Base-by-base conservation (phyloP, 2,329 filamentous ascomycete species). In the Colletotrichum viniferum region DNA sequence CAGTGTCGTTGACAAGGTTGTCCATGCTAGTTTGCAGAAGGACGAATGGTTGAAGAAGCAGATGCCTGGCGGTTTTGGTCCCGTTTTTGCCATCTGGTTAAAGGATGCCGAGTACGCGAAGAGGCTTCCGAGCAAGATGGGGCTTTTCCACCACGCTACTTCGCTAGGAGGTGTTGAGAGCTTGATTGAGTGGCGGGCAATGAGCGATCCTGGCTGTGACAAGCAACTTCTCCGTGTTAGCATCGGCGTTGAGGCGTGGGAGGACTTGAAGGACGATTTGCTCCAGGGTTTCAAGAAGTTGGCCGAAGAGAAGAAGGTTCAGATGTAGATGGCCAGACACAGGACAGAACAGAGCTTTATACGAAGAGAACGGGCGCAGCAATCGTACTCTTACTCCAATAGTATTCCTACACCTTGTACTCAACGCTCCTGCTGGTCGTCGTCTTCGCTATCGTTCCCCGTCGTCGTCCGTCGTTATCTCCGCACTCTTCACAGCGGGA, bases 161-260 rank as follows among this genome's bases (percentile, higher is more conserved):
- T 97, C 95, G 83, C 85, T 98, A 32, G 97, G 97, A 4, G 96
- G 97, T 6, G 95, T 98, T 12, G 97, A 98, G 90, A 97, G 95
- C 81, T 85, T 98, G 87, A 96, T 99, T 79, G 97, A 99, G 89
- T 99, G 97, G 97, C 90, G 97, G 74, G 91, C 94, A 63, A 97
- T 99, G 95, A 93, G 92, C 74, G 97, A 99, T 87, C 80, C 85
- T 4, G 88, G 83, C 2, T 92, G 97, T 52, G 95, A 97, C 81
- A 90, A 88, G 81, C 88, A 91, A 73, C 83, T 98, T 82, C 81
- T 98, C 84, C 87, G 97, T 67, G 86, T 99, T 34, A 98, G 96
- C 83, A 86, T 98, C 38, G 97, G 97, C 0, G 90, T 98, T 36
- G 97, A 99, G 87, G 91, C 90, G 62, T 94, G 94, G 88, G 94